phyloP scores from a whole-genome alignment of 2,329 filamentous ascomycete genomes.

The Xylariaceae sp. region DNA sequence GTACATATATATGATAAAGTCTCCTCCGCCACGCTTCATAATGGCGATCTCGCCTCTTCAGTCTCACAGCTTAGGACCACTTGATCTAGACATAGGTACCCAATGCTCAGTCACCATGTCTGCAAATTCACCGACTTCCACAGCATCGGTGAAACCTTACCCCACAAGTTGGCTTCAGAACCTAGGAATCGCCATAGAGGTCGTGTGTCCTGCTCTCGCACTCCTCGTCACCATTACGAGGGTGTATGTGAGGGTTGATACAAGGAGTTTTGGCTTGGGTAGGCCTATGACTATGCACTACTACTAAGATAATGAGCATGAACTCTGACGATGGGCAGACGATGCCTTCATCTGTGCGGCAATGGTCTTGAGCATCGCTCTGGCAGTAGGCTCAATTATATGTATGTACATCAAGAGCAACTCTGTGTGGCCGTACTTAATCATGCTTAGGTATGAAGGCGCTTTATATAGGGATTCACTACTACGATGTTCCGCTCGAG shows the following conservation, averaged over 20 bases:
- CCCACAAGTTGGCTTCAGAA: constrained; percentile 27
- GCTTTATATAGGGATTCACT: constrained; percentile 24
- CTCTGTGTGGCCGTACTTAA: background rate
- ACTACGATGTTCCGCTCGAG: constrained; percentile 17
- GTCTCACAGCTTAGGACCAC: constrained; percentile 7
- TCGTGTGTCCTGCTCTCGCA: constrained; percentile 38
- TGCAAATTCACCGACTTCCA: background rate
- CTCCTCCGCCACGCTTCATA: constrained; percentile 1
- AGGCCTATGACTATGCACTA: constrained; percentile 8
- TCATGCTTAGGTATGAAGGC: constrained; percentile 16
- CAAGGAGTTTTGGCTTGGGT: constrained; percentile 36
- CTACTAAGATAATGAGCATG: background rate
- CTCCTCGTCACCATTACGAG: constrained; percentile 33
- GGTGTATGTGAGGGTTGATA: constrained; percentile 35
- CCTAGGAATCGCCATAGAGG: constrained; percentile 34
- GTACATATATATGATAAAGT: constrained; percentile 15
- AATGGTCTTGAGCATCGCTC: constrained; percentile 24
- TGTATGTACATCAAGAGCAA: constrained; percentile 12
- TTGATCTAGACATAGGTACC: constrained; percentile 16
- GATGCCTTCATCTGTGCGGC: constrained; percentile 33
- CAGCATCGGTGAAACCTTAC: constrained; percentile 12
- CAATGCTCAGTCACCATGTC: constrained; percentile 20
- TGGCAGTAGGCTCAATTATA: constrained; percentile 22
- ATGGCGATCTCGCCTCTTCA: constrained; percentile 22
- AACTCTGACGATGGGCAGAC: constrained; percentile 21